Evolutionary conservation across 192 early-diverging fungal genomes (phyloP), one percentile per base, ranked within the genome.

Genomic region (Hyaloraphidium curvatum): DNA sequence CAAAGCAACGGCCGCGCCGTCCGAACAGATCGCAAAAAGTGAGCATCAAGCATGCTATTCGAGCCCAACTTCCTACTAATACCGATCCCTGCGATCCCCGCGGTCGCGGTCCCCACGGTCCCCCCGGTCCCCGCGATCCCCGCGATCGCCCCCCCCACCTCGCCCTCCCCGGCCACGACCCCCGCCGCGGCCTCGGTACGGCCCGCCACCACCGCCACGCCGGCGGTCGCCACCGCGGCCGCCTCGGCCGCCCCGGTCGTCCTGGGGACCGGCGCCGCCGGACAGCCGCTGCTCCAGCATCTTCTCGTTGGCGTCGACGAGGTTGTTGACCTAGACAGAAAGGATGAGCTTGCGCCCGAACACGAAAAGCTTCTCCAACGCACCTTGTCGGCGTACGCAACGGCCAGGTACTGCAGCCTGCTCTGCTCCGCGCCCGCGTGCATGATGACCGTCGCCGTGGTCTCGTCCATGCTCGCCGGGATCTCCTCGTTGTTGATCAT

Each of bases 401-500:
- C 74, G 31, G 91, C 80, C 31, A 93, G 71, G 61, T 83, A 74
- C 72, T 98, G 88, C 31, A 98, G 56, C 23, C 70, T 79, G 48
- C 71, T 64, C 51, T 75, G 76, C 59, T 83, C 77, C 64, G 74
- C 62, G 74, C 73, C 52, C 59, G 76, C 78, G 67, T 89, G 79
- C 51, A 98, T 69, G 21, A 90, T 75, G 51, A 97, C 71, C 48
- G 75, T 76, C 43, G 81, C 75, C 33, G 70, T 72, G 29, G 88
- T 81, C 61, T 87, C 82, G 64, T 93, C 86, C 48, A 97, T 71
- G 28, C 81, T 82, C 29, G 87, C 95, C 39, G 78, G 66, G 23
- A 99, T 64, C 68, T 99, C 90, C 58, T 87, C 84, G 60, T 78
- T 77, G 68, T 83, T 87, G 57, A 99, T 87, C 89, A 99, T 87